A percentile compares a stretch with the other conserved stretches of the same genome.
Evolutionary conservation across 768 basidiomycete genomes (phyloP).

Genomic region (Tylopilus cervinicoccineus): DNA sequence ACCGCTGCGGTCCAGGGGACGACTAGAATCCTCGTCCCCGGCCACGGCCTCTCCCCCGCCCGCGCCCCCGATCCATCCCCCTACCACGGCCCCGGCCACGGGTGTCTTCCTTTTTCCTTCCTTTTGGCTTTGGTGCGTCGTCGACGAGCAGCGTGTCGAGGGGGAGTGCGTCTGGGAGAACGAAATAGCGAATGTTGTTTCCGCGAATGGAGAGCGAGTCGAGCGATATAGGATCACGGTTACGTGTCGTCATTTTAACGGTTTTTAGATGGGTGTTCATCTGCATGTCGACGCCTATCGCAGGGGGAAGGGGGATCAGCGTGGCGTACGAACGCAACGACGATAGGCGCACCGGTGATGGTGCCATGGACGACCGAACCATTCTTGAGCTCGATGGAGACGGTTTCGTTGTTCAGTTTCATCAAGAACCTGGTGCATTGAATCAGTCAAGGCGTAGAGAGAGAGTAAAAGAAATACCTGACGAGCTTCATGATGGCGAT

Average conservation of each 20-base stretch:
- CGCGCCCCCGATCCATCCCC: conserved; percentile 47
- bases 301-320: conserved; percentile 3
- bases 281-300: conserved; percentile 92
- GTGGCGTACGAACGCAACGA: background rate
- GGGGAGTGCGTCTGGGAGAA: conserved; percentile 95
- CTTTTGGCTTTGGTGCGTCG: conserved; percentile 95
- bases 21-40: conserved; percentile 40
- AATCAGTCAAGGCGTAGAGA: conserved; percentile 8
- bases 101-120: conserved; percentile 80
- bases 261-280: conserved; percentile 99
- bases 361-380: conserved; percentile 94
- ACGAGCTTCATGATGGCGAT: conserved; percentile 73
- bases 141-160: conserved; percentile 96
- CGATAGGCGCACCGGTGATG: conserved; percentile 72
- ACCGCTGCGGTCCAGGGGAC: background rate
- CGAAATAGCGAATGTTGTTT: conserved; percentile 94
- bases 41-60: conserved; percentile 53
- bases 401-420: conserved; percentile 99
- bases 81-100: conserved; percentile 61
- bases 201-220: conserved; percentile 94
- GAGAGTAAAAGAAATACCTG: conserved; percentile 41
- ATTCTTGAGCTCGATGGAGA: conserved; percentile 97
- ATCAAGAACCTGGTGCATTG: conserved; percentile 77
- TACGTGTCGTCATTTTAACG: conserved; percentile 92
- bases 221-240: conserved; percentile 80